These are phyloP conservation scores for Tricharina praecox DNA, from an alignment of 495 filamentous ascomycete species.

Conservation along the genomic window DNA sequence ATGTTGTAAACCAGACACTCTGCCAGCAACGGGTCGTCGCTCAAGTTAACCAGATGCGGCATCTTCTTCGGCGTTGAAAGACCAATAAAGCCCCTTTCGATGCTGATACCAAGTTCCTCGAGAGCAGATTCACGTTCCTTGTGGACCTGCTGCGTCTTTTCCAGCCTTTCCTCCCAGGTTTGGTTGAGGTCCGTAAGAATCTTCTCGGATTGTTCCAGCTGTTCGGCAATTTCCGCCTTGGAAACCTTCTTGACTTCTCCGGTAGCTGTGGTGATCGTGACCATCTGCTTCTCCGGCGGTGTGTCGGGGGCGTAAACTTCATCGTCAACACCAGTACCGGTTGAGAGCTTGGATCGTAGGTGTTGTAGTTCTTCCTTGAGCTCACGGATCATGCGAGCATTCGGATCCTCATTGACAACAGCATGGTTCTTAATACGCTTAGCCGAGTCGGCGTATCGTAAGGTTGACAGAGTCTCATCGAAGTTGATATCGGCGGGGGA, in stretches of 20 bases:
- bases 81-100: conserved; percentile 94
- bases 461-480: conserved; percentile 87
- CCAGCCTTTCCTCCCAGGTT: conserved; percentile 94
- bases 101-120: conserved; percentile 94
- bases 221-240: conserved; percentile 95
- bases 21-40: conserved; percentile 79
- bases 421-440: conserved; percentile 99
- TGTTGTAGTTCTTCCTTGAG: conserved; percentile 87
- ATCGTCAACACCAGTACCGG: conserved; percentile 44
- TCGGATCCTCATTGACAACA: conserved; percentile 97
- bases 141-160: conserved; percentile 90
- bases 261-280: conserved; percentile 76
- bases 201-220: conserved; percentile 67
- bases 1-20: conserved; percentile 98
- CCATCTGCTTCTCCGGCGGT: conserved; percentile 85
- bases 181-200: conserved; percentile 91
- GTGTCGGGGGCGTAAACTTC: conserved; percentile 82
- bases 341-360: conserved; percentile 69
- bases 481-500: conserved; percentile 99
- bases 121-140: conserved; percentile 90
- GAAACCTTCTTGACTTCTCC: conserved; percentile 86
- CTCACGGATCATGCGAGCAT: conserved; percentile 96
- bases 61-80: conserved; percentile 95
- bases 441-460: conserved; percentile 92
- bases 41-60: conserved; percentile 92